These are phyloP conservation scores for Baorangia bicolor DNA, from an alignment of 768 basidiomycete genomes.

Conservation along the genomic window DNA sequence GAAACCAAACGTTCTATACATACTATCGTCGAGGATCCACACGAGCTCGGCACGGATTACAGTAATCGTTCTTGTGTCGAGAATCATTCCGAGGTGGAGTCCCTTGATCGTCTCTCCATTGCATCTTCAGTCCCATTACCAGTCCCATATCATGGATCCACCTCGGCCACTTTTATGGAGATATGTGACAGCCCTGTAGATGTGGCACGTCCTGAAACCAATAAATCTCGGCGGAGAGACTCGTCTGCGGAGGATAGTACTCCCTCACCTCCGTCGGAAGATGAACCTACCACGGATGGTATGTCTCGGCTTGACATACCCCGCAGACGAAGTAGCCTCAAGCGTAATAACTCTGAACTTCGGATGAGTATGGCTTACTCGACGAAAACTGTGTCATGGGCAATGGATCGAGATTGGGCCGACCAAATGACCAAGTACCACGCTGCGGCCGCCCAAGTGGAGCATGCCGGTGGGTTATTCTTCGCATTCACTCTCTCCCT, in stretches of 20 bases:
- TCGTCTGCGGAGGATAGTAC: conserved; percentile 20
- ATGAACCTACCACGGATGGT: conserved; percentile 33
- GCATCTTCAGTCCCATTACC: conserved; percentile 45
- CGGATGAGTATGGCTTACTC: conserved; percentile 48
- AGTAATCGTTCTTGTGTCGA: conserved; percentile 17
- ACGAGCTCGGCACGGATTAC: conserved; percentile 18
- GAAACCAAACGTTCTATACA: conserved; percentile 30
- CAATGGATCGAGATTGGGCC: conserved; percentile 62
- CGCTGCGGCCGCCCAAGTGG: conserved; percentile 39
- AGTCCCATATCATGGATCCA: conserved; percentile 44
- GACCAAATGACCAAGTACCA: conserved; percentile 53
- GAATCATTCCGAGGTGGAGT: conserved; percentile 25
- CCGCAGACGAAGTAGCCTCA: conserved; percentile 64
- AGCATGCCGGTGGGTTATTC: conserved; percentile 36
- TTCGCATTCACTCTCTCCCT: background rate
- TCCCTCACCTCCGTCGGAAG: conserved; percentile 32
- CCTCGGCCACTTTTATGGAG: conserved; percentile 29
- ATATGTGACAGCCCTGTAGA: conserved; percentile 36
- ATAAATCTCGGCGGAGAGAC: conserved; percentile 15
- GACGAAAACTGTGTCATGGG: conserved; percentile 73
- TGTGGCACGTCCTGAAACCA: conserved; percentile 6
- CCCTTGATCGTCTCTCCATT: conserved; percentile 27
- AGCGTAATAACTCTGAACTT: conserved; percentile 48
- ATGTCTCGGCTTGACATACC: conserved; percentile 34
- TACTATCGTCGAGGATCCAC: conserved; percentile 29